Conservation (phyloP, 805 yeast species). For the Starmerella apis region DNA sequence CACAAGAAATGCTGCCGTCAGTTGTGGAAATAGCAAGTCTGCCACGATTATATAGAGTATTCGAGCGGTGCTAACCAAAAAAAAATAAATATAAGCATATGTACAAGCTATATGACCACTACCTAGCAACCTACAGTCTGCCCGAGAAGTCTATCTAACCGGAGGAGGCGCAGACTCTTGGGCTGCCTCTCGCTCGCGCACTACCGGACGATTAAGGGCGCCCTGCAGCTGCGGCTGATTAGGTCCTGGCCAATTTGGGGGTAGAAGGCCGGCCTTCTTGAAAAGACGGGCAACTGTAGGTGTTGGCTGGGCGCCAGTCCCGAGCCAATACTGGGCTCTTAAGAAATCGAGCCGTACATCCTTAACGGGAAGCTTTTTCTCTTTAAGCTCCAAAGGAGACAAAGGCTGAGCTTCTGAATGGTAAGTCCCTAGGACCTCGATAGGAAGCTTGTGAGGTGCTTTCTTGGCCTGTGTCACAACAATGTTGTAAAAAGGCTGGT, state of each 20-base stretch:
- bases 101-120: too few relatives aligned
- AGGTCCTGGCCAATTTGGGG: conserved; percentile 34
- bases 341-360: conserved; percentile 76
- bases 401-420: conserved; percentile 70
- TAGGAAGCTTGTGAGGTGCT: conserved; percentile 78
- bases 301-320: conserved; percentile 93
- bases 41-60: conserved; percentile 83
- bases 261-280: conserved; percentile 56
- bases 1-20: conserved; percentile 41
- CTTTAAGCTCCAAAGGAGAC: conserved; percentile 48
- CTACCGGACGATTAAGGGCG: conserved; percentile 10
- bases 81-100: conserved; percentile 13
- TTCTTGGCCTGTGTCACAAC: conserved; percentile 64
- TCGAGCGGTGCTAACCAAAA: conserved; percentile 63
- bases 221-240: conserved; percentile 10
- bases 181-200: conserved; percentile 17
- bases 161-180: conserved; percentile 22
- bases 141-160: conserved; percentile 16
- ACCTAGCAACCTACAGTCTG: too few relatives aligned
- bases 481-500: conserved; percentile 81
- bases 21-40: conserved; percentile 79
- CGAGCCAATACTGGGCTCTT: conserved; percentile 90
- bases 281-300: conserved; percentile 67
- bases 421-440: conserved; percentile 91
- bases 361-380: conserved; percentile 53